Percentiles rank a stretch among this genome's conserved stretches.
phyloP scores from a whole-genome alignment of 768 basidiomycete genomes.

The Tricholoma matsutake region DNA sequence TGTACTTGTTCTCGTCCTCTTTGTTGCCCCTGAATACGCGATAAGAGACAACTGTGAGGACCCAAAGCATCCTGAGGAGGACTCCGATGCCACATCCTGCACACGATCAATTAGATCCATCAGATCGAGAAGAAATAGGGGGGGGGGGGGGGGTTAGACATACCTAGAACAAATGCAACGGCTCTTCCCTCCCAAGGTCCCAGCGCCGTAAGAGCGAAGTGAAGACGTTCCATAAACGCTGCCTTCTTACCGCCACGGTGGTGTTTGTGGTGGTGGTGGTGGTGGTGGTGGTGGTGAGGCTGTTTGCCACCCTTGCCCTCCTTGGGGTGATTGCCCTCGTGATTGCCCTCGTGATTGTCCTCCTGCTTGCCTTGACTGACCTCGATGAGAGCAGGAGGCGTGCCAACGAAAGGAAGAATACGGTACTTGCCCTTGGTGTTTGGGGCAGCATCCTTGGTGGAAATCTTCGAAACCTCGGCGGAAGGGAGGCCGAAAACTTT shows the following conservation, averaged over 20 bases:
- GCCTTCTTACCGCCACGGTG: conserved; percentile 22
- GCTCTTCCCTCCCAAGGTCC: conserved; percentile 83
- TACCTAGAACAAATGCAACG: conserved; percentile 79
- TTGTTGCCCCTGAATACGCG: conserved; percentile 51
- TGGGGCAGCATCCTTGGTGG: neutral
- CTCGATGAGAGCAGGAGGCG: conserved; percentile 17
- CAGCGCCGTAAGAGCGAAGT: conserved; percentile 62
- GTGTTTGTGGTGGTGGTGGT: conserved; percentile 22
- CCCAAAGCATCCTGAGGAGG: conserved; percentile 77
- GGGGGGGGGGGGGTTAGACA: conserved; percentile 8
- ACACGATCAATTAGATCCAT: neutral
- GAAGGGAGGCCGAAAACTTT: conserved; percentile 51
- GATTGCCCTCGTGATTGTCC: too few species aligned
- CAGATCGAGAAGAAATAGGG: neutral
- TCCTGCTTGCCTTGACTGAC: neutral
- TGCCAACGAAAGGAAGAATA: conserved; percentile 34
- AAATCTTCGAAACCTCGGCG: neutral
- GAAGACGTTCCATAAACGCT: conserved; percentile 59
- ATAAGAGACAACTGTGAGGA: conserved; percentile 57
- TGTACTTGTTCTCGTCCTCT: conserved; percentile 38
- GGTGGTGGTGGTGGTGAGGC: conserved; percentile 4
- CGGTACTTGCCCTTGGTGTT: conserved; percentile 23
- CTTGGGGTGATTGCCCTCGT: neutral
- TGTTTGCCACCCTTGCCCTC: neutral
- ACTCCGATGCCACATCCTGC: conserved; percentile 84